Evolutionary conservation across 2,329 filamentous ascomycete genomes (phyloP).

Genomic region (Whalleya microplaca): DNA sequence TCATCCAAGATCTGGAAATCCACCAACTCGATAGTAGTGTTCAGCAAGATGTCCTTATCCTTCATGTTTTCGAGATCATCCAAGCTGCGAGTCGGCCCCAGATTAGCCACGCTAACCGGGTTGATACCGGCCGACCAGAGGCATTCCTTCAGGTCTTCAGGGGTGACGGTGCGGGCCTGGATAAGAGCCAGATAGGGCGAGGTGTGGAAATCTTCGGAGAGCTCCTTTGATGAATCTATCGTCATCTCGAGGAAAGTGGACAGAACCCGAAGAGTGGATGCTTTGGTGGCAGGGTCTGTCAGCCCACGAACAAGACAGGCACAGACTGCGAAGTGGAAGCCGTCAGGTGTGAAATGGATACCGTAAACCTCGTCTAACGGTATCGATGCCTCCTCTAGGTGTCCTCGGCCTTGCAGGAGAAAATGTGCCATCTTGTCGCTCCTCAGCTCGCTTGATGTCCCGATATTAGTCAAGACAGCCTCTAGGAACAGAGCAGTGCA

Average conservation of each 20-base stretch:
- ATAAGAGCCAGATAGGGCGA: constrained; percentile 66
- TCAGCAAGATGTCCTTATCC: constrained; percentile 66
- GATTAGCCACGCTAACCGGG: constrained; percentile 45
- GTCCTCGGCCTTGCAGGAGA: constrained; percentile 62
- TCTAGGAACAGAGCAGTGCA: constrained; percentile 68
- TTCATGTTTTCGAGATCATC: constrained; percentile 52
- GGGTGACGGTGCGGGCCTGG: constrained; percentile 57
- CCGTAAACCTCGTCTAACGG: constrained; percentile 68
- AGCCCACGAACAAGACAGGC: constrained; percentile 67
- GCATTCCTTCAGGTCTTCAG: constrained; percentile 65
- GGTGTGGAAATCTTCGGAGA: constrained; percentile 38
- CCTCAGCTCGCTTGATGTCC: constrained; percentile 61
- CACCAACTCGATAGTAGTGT: constrained; percentile 65
- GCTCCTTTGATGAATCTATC: constrained; percentile 41
- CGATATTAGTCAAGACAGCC: constrained; percentile 66
- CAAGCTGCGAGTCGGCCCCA: constrained; percentile 45
- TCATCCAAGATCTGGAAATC: constrained; percentile 70
- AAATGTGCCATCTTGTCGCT: constrained; percentile 62
- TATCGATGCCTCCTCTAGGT: constrained; percentile 64
- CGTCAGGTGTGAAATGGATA: constrained; percentile 65
- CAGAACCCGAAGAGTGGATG: constrained; percentile 62
- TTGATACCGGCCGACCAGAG: constrained; percentile 64
- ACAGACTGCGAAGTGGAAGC: constrained; percentile 69
- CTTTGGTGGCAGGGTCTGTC: constrained; percentile 63
- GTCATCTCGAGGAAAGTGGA: constrained; percentile 63